phyloP scores from a whole-genome alignment of 345 rosid genomes.

The Cardiospermum halicacabum region DNA sequence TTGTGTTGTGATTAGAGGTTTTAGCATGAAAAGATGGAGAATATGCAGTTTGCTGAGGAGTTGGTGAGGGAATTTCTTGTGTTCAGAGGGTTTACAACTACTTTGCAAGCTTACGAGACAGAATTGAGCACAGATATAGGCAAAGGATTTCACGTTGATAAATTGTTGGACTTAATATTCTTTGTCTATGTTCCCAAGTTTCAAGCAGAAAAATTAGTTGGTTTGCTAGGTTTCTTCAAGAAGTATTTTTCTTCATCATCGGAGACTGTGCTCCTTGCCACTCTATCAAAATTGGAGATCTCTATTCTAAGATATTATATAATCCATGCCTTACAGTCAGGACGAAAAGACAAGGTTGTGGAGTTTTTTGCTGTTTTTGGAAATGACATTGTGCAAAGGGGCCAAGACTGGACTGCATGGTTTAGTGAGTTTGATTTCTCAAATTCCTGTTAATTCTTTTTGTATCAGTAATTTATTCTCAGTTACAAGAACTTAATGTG shows the following conservation, averaged over 20 bases:
- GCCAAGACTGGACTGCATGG: slow-evolving; percentile 57
- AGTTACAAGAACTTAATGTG: slow-evolving; percentile 12
- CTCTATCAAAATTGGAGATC: slow-evolving; percentile 46
- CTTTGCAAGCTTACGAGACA: slow-evolving; percentile 55
- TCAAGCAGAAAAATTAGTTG: slow-evolving; percentile 47
- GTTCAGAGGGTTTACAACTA: slow-evolving; percentile 58
- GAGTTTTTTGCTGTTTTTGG: slow-evolving; percentile 51
- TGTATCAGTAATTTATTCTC: neutral
- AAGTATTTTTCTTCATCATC: slow-evolving; percentile 47
- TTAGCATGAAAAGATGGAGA: slow-evolving; percentile 41
- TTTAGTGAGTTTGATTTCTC: slow-evolving; percentile 42
- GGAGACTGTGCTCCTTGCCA: slow-evolving; percentile 28
- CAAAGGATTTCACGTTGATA: slow-evolving; percentile 55
- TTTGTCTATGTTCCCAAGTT: slow-evolving; percentile 50
- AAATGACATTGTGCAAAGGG: slow-evolving; percentile 43
- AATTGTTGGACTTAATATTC: slow-evolving; percentile 54
- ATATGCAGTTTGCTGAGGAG: slow-evolving; percentile 64
- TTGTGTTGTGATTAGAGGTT: neutral
- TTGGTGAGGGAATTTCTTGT: slow-evolving; percentile 62
- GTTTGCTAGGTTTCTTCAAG: slow-evolving; percentile 44
- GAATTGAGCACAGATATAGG: slow-evolving; percentile 60
- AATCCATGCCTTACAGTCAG: slow-evolving; percentile 40
- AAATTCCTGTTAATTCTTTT: slow-evolving; percentile 3
- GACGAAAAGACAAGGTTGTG: slow-evolving; percentile 47
- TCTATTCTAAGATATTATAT: slow-evolving; percentile 46